Evolutionary conservation across 495 filamentous ascomycete species (phyloP), one percentile per base, ranked within the genome.

Genomic region (Tirmania nivea): DNA sequence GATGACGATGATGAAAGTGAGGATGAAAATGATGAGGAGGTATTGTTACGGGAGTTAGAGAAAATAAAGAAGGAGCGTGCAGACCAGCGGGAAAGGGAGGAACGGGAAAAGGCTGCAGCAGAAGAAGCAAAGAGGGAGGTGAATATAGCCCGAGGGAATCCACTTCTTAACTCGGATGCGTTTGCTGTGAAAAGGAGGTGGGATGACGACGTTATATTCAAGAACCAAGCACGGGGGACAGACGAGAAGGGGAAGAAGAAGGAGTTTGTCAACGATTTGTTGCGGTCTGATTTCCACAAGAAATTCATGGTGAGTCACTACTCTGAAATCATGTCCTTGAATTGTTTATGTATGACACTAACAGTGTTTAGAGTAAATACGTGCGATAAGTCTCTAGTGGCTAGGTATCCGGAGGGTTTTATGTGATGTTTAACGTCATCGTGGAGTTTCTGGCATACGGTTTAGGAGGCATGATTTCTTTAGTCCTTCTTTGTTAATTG

Each of bases 151-250:
- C 70, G 82, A 49, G 90, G 90, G 14, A 97, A 97, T 64, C 92
- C 90, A 16, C 69, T 97, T 42, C 72, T 97, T 25, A 95, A 94
- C 60, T 64, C 81, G 0, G 60, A 70, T 12, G 80, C 85, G 56
- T 86, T 82, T 62, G 78, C 77, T 42, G 72, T 84, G 53, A 86
- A 84, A 70, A 69, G 84, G 60, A 76, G 87, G 63, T 97, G 90
- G 90, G 90, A 97, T 59, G 90, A 97, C 56, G 90, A 97, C 70
- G 90, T 97, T n/a, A 86, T 97, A 16, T 97, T 97, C 70, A 94
- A 93, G 71, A 97, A 97, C 67, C 90, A 96, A 68, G 90, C 88
- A 35, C 76, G 92, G 48, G 90, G 90, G 3, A 94, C 86, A 10
- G 90, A 94, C 61, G 86, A 93, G 53, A 86, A 82, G 69, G 73